Conservation (phyloP, 169 alveolate genomes). For the Cystoisospora suis region DNA sequence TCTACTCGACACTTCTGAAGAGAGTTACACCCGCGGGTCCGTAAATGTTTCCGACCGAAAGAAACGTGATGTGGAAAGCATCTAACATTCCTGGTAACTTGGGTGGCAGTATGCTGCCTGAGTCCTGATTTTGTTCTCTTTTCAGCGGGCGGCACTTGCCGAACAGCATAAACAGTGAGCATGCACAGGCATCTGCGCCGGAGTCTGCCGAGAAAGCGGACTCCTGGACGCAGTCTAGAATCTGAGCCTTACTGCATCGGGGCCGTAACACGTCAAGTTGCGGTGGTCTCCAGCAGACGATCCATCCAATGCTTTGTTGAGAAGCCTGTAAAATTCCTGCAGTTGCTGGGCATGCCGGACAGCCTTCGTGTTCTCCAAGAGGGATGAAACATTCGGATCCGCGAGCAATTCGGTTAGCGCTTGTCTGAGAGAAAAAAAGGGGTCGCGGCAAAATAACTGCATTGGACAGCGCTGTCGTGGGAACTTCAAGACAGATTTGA, state of each 20-base stretch:
- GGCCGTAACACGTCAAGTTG: slow-evolving; percentile 51
- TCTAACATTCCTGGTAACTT: too few species aligned
- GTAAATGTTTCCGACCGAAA: too few species aligned
- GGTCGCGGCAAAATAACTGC: neutral
- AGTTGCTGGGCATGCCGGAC: slow-evolving; percentile 32
- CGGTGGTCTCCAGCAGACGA: slow-evolving; percentile 13
- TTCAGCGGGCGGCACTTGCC: too few species aligned
- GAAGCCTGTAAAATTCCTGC: slow-evolving; percentile 42
- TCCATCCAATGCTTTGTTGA: slow-evolving; percentile 36
- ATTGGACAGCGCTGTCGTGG: neutral
- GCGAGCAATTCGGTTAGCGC: slow-evolving; percentile 38
- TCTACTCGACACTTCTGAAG: too few species aligned
- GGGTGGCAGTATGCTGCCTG: too few species aligned
- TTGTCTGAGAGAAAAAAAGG: neutral
- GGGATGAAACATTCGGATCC: neutral
- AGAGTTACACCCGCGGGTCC: too few species aligned
- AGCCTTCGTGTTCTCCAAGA: slow-evolving; percentile 37
- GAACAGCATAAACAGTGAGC: too few species aligned
- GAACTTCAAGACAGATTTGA: neutral
- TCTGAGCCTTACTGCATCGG: slow-evolving; percentile 3
- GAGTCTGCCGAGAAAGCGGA: too few species aligned
- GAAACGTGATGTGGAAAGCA: too few species aligned
- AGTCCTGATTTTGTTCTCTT: too few species aligned
- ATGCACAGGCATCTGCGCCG: too few species aligned
- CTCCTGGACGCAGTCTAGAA: too few species aligned